Evolutionary conservation across 345 rosid species (phyloP).

Genomic region (Zanthoxylum bungeanum): DNA sequence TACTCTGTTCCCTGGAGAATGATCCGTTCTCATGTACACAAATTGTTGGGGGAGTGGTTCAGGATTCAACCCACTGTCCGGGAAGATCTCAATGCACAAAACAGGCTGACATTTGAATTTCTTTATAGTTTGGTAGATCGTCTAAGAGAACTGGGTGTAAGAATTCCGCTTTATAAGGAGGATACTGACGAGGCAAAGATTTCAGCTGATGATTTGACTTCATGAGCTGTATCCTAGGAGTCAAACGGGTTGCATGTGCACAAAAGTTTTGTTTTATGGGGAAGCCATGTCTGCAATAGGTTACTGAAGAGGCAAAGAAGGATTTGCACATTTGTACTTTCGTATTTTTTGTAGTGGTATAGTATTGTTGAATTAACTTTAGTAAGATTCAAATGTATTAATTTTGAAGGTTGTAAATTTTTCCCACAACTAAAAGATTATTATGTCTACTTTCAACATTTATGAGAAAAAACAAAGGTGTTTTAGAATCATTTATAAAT

Average conservation of each 20-base stretch:
- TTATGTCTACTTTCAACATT: no score
- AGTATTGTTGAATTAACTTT: neutral
- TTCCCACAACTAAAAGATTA: neutral
- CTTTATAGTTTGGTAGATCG: conserved; percentile 60
- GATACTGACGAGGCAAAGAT: conserved; percentile 7
- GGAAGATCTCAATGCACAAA: conserved; percentile 72
- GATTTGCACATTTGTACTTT: neutral
- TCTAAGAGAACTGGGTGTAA: conserved; percentile 57
- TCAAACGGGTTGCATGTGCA: neutral
- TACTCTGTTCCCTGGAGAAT: conserved; percentile 96
- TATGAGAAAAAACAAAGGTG: no score
- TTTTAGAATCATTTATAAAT: no score
- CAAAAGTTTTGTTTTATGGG: neutral
- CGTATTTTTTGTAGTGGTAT: neutral
- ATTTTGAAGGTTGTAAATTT: neutral
- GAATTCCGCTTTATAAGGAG: conserved; percentile 71
- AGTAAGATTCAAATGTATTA: neutral
- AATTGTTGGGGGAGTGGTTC: conserved; percentile 91
- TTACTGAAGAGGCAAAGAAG: neutral
- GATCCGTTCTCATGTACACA: conserved; percentile 84
- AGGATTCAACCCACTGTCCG: conserved; percentile 71
- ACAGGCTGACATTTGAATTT: conserved; percentile 73
- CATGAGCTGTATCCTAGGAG: conserved; percentile 2
- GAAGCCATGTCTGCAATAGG: neutral
- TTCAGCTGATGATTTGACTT: conserved; percentile 19